These are phyloP conservation scores for Umbelopsis sp. DNA, from an alignment of 192 early-diverging fungal genomes.

Conservation along the genomic window DNA sequence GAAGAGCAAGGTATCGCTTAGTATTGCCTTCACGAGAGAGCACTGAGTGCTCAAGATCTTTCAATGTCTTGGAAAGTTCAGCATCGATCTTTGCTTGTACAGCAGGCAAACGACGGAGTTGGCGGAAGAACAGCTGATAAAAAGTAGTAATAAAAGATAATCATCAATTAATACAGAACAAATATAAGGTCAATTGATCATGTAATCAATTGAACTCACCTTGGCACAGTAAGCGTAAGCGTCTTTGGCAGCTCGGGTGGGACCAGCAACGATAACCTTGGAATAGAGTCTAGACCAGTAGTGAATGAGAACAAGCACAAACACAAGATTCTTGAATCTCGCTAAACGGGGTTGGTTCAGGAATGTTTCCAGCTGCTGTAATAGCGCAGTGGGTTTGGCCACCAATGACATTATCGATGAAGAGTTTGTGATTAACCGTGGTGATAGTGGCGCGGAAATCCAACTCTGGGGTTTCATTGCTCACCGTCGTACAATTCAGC, in stretches of 20 bases:
- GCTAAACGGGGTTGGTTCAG: constrained; percentile 49
- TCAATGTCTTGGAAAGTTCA: constrained; percentile 78
- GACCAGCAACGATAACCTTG: constrained; percentile 59
- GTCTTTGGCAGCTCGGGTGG: constrained; percentile 50
- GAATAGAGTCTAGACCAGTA: constrained; percentile 46
- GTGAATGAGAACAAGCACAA: constrained; percentile 60
- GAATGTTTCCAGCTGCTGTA: constrained; percentile 5
- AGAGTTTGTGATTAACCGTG: no score
- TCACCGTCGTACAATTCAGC: no score
- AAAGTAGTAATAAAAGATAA: constrained; percentile 4
- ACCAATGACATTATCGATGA: neutral
- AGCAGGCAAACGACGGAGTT: constrained; percentile 47
- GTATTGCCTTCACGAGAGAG: constrained; percentile 62
- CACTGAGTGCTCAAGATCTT: constrained; percentile 82
- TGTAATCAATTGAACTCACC: constrained; percentile 36
- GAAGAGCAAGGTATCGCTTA: constrained; percentile 67
- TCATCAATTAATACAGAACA: constrained; percentile 3
- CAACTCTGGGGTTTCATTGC: no score
- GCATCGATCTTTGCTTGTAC: constrained; percentile 69
- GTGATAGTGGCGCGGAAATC: no score
- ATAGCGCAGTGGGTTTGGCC: neutral
- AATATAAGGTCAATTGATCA: neutral
- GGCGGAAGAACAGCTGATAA: constrained; percentile 50
- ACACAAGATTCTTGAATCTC: constrained; percentile 62
- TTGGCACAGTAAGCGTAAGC: constrained; percentile 44